These are phyloP conservation scores for Globisporangium lucens DNA, from an alignment of 352 stramenopile species.

Conservation along the genomic window DNA sequence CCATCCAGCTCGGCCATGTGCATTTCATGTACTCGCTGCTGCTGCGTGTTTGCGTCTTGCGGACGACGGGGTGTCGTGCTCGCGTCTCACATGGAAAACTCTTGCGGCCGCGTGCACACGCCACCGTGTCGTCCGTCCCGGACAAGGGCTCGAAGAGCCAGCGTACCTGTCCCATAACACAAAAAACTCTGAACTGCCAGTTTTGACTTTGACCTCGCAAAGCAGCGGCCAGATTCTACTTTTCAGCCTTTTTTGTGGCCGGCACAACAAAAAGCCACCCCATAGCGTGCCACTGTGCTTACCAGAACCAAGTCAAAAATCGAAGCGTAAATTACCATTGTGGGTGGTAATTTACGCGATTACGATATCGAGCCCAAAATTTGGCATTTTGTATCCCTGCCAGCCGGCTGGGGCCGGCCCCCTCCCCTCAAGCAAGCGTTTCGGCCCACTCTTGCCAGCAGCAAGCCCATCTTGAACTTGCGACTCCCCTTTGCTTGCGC, in stretches of 20 bases:
- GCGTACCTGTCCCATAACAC: not conserved
- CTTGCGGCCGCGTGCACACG: not conserved
- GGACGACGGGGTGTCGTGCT: conserved; percentile 4
- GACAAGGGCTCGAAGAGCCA: not conserved
- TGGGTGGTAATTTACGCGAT: conserved; percentile 20
- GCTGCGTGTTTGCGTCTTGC: not conserved
- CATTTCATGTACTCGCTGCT: not conserved
- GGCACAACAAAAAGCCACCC: not conserved
- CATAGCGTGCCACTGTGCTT: not conserved
- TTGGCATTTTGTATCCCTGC: conserved; percentile 14
- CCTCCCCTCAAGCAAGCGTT: not conserved
- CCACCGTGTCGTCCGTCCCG: not conserved
- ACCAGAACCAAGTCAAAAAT: not conserved
- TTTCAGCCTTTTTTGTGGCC: not conserved
- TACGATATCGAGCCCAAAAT: conserved; percentile 5
- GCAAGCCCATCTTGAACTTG: conserved; percentile 27
- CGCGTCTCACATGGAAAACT: not conserved
- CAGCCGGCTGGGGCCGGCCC: not conserved
- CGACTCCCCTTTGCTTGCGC: conserved; percentile 10
- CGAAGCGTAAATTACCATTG: conserved; percentile 5
- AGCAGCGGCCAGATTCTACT: not conserved
- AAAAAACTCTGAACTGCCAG: not conserved
- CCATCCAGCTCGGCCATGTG: conserved; percentile 8
- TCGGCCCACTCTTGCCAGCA: not conserved
- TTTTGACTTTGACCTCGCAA: not conserved